Conservation (phyloP, 148 eudicot genomes). For the Rhododendron williamsianum region DNA sequence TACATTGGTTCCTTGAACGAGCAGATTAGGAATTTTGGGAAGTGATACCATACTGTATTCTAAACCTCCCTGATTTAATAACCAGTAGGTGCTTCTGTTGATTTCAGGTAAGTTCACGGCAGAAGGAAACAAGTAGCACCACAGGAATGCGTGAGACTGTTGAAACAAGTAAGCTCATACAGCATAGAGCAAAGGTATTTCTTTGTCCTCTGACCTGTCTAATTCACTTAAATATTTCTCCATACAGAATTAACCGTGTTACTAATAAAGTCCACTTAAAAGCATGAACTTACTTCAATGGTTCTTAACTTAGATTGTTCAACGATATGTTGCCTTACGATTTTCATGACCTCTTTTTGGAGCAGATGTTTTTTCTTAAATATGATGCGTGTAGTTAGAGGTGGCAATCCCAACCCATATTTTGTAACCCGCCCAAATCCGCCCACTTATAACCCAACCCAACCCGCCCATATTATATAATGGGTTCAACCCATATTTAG, state of each 20-base stretch:
- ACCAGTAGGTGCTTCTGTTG: slow-evolving; percentile 10
- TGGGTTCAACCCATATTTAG: too few species aligned
- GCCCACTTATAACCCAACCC: too few species aligned
- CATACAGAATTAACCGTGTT: not conserved
- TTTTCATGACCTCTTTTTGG: not conserved
- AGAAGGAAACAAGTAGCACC: slow-evolving; percentile 96
- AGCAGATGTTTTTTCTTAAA: not conserved
- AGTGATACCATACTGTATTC: not conserved
- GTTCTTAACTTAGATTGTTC: not conserved
- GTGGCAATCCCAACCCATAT: too few species aligned
- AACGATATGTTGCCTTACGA: not conserved
- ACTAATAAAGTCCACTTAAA: not conserved
- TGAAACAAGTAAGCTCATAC: slow-evolving; percentile 79
- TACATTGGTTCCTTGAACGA: not conserved
- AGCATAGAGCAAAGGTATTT: slow-evolving; percentile 80
- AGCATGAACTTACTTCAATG: not conserved
- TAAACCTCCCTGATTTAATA: not conserved
- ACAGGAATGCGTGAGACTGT: slow-evolving; percentile 89
- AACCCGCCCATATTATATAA: too few species aligned
- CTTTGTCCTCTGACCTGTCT: not conserved
- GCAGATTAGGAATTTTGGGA: not conserved
- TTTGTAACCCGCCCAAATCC: too few species aligned
- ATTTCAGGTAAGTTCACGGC: slow-evolving; percentile 78
- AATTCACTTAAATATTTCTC: not conserved
- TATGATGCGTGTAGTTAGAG: not conserved